Base-by-base conservation (phyloP, 139 green algal species). In the Tetratostichococcus sp. region DNA sequence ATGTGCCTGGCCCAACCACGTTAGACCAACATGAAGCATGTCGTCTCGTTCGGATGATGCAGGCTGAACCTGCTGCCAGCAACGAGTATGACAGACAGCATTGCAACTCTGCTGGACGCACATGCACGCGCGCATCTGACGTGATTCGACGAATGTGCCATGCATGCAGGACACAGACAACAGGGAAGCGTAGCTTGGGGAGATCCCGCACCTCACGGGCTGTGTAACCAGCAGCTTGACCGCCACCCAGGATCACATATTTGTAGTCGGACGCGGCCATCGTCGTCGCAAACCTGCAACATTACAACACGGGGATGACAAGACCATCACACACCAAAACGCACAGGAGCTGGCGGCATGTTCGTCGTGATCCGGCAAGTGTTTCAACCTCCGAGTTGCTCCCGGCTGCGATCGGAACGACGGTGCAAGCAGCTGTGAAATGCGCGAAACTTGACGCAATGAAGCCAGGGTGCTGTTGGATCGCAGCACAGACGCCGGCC, bases 141-240 rank as follows among this genome's bases (percentile, higher is more conserved):
- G n/a, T n/a, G n/a, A n/a, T n/a, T n/a, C n/a, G n/a, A n/a, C n/a
- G n/a, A n/a, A n/a, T n/a, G n/a, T 62, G 50, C 50, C 50, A 25
- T 25, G 17, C 50, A 62, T 62, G 50, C 50, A 62, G 14, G 50
- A 62, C 50, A 62, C 19, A 5, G 11, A 62, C 14, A 2, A 62
- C 4, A 4, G 17, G 50, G 2, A 26, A n/a, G 17, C 14, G 17
- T 2, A 2, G 26, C 11, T 62, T 26, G 2, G 50, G 2, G 2
- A 26, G 50, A n/a, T 23, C 2, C 50, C 19, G 14, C 14, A 62
- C 50, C 50, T 82, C 77, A 57, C 30, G 23, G 39, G 72, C 77
- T 26, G 72, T 73, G 58, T 82, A 82, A n/a, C 77, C 72, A 43
- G 28, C 66, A 17, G 26, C 75, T 25, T 82, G 71, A 31, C 77